Percentiles rank a stretch among this genome's conserved stretches.
phyloP scores from a whole-genome alignment of 108 stramenopile species.

The Nitzschia putrida region DNA sequence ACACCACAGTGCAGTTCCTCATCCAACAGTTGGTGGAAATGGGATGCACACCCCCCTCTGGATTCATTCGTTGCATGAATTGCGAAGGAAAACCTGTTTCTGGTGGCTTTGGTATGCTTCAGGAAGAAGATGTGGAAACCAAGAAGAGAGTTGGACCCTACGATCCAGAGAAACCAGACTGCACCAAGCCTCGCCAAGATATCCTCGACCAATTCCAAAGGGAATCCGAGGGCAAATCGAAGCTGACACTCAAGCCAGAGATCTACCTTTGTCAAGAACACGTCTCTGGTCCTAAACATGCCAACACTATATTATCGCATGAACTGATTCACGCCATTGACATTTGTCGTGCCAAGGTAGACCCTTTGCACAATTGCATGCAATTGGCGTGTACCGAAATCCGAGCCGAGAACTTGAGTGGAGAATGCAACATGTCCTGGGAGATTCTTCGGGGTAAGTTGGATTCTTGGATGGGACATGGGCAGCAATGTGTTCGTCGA shows the following conservation, averaged over 20 bases:
- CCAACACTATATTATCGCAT: slow-evolving; percentile 75
- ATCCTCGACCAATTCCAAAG: slow-evolving; percentile 35
- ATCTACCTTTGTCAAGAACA: slow-evolving; percentile 86
- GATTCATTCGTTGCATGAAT: slow-evolving; percentile 75
- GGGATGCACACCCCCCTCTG: slow-evolving; percentile 78
- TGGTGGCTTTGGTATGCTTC: slow-evolving; percentile 82
- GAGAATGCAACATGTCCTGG: slow-evolving; percentile 76
- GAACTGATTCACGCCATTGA: slow-evolving; percentile 92
- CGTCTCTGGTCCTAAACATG: slow-evolving; percentile 58
- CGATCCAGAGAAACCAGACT: slow-evolving; percentile 26
- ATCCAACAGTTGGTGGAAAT: slow-evolving; percentile 60
- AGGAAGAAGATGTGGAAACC: slow-evolving; percentile 47
- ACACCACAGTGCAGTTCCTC: slow-evolving; percentile 81
- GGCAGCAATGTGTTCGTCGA: slow-evolving; percentile 73
- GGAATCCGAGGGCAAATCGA: slow-evolving; percentile 57
- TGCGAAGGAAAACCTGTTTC: slow-evolving; percentile 72
- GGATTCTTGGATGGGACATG: slow-evolving; percentile 63
- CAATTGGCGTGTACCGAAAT: slow-evolving; percentile 93
- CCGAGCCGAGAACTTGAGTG: slow-evolving; percentile 86
- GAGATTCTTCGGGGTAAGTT: slow-evolving; percentile 61
- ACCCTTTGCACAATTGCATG: slow-evolving; percentile 72
- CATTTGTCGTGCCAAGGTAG: slow-evolving; percentile 83
- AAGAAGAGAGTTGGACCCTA: not conserved
- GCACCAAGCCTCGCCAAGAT: slow-evolving; percentile 27
- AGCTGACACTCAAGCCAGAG: slow-evolving; percentile 69